Conservation (phyloP, 768 basidiomycete genomes). For the Lenzites betulinus region DNA sequence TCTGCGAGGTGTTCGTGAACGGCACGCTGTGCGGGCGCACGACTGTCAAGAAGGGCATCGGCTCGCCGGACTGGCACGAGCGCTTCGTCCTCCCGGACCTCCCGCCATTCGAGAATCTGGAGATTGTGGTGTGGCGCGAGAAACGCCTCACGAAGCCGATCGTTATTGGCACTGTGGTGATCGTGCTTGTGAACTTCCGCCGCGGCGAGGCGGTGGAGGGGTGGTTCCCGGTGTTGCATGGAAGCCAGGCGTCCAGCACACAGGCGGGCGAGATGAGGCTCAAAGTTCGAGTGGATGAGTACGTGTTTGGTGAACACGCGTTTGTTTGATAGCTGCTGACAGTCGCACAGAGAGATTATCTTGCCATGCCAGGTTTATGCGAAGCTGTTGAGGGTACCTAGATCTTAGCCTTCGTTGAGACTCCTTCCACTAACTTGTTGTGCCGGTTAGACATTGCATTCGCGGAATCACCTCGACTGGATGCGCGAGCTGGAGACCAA, state of each 20-base stretch:
- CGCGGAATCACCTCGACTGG: constrained; percentile 73
- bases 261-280: constrained; percentile 78
- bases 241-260: constrained; percentile 47
- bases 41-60: constrained; percentile 66
- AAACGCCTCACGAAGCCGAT: constrained; percentile 60
- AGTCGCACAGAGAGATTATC: constrained; percentile 65
- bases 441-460: constrained; percentile 46
- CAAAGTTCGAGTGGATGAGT: constrained; percentile 79
- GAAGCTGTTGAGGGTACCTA: constrained; percentile 56
- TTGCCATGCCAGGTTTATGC: constrained; percentile 68
- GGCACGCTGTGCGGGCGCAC: constrained; percentile 70
- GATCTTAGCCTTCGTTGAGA: neutral
- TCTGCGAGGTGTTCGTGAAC: constrained; percentile 78
- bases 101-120: constrained; percentile 74
- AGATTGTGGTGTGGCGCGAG: constrained; percentile 69
- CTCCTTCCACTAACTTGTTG: neutral
- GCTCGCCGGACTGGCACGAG: constrained; percentile 83
- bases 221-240: constrained; percentile 74
- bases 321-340: neutral
- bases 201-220: constrained; percentile 77
- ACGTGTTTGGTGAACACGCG: constrained; percentile 14
- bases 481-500: constrained; percentile 69
- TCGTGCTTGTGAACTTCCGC: constrained; percentile 70
- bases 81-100: constrained; percentile 71
- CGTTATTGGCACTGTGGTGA: constrained; percentile 60